phyloP scores from a whole-genome alignment of 495 filamentous ascomycete species.

The Penicillium paxilli region DNA sequence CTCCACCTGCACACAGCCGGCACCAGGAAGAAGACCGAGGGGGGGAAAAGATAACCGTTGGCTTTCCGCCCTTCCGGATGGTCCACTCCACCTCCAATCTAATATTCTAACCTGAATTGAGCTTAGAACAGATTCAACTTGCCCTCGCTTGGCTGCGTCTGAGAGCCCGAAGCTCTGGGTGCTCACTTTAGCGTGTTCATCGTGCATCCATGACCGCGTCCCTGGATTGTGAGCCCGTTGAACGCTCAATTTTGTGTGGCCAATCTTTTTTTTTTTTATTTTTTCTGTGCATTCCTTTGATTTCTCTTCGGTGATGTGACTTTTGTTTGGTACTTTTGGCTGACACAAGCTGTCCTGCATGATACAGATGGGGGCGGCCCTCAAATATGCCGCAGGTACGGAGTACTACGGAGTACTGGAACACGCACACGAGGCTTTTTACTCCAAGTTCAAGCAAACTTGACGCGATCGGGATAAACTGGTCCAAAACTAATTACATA shows the following conservation, averaged over 20 bases:
- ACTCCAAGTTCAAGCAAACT: not conserved
- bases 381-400: too few species aligned
- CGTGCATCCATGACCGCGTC: not conserved
- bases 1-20: conserved; percentile 26
- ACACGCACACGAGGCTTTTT: too few species aligned
- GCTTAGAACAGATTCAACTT: not conserved
- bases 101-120: conserved; percentile 3
- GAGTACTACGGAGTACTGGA: too few species aligned
- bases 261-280: not conserved
- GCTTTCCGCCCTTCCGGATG: conserved; percentile 17
- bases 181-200: not conserved
- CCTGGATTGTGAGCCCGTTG: not conserved
- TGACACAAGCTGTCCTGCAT: not conserved
- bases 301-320: too few species aligned
- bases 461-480: not conserved
- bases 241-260: not conserved
- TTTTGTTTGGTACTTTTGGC: not conserved
- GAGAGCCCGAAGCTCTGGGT: not conserved
- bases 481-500: not conserved
- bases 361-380: too few species aligned
- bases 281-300: not conserved
- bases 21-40: not conserved
- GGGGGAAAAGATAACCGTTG: conserved; percentile 23
- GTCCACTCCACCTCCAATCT: conserved; percentile 6
- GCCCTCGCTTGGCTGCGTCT: conserved; percentile 3